These are phyloP conservation scores for Microsporum ferrugineum DNA, from an alignment of 2,329 filamentous ascomycete genomes.

Conservation along the genomic window DNA sequence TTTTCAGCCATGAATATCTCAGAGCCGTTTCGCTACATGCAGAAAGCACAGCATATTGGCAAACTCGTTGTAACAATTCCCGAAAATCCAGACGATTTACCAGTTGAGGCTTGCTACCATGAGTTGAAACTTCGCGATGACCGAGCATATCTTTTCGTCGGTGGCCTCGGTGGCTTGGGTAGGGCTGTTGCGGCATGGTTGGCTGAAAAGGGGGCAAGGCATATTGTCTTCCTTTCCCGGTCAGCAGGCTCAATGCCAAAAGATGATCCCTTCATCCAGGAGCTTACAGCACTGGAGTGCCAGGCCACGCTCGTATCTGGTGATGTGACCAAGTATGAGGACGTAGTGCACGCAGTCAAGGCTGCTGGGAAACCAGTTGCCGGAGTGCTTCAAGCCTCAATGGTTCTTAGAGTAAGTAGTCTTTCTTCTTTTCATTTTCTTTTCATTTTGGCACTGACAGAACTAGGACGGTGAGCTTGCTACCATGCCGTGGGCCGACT, in stretches of 20 bases:
- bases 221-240: not conserved
- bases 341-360: constrained; percentile 1
- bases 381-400: not conserved
- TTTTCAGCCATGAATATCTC: constrained; percentile 18
- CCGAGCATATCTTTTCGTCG: not conserved
- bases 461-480: no score
- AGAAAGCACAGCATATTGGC: constrained; percentile 7
- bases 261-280: not conserved
- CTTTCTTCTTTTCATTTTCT: no score
- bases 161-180: not conserved
- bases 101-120: no score
- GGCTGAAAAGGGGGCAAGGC: not conserved
- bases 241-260: not conserved
- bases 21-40: constrained; percentile 23
- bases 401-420: not conserved
- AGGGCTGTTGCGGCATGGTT: not conserved
- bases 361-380: not conserved
- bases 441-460: no score
- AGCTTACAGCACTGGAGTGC: not conserved
- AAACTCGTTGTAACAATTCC: constrained; percentile 14
- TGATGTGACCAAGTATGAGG: not conserved
- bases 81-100: not conserved
- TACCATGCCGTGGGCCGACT: not conserved
- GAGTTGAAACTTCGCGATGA: not conserved
- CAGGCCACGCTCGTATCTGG: not conserved